Conservation (phyloP, 2,329 filamentous ascomycete genomes). For the Paecilomyces niveus region DNA sequence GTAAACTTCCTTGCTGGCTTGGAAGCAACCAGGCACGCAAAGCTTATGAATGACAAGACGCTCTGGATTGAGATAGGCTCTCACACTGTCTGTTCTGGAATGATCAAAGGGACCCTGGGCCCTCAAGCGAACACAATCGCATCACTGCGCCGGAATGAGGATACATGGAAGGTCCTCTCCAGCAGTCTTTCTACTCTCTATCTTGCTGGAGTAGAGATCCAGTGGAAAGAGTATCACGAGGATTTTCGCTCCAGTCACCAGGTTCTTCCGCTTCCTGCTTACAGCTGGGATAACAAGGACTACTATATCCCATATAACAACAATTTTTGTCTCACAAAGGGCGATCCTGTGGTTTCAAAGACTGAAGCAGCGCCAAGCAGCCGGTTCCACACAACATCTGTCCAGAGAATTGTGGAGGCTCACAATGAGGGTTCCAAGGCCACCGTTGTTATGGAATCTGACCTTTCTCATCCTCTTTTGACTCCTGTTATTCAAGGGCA, state of each 20-base stretch:
- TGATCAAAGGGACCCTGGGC: conserved; percentile 34
- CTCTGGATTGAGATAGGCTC: conserved; percentile 42
- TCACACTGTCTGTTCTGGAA: conserved; percentile 39
- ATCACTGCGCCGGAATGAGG: conserved; percentile 36
- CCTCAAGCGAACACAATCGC: conserved; percentile 21
- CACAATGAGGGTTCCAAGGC: conserved; percentile 15
- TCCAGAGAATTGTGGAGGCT: conserved; percentile 24
- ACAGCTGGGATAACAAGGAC: conserved; percentile 63
- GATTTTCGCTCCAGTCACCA: conserved; percentile 26
- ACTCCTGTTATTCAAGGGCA: conserved; percentile 29
- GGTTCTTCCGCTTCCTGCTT: conserved; percentile 59
- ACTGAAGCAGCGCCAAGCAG: conserved; percentile 8
- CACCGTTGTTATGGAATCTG: conserved; percentile 28
- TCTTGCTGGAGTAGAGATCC: conserved; percentile 30
- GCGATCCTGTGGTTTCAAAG: conserved; percentile 35
- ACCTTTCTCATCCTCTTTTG: conserved; percentile 26
- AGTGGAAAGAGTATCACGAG: conserved; percentile 39
- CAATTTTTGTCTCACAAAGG: conserved; percentile 67
- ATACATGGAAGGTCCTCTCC: conserved; percentile 36
- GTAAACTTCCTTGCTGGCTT: conserved; percentile 42
- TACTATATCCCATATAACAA: conserved; percentile 67
- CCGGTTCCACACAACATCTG: conserved; percentile 18
- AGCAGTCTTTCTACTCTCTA: conserved; percentile 30
- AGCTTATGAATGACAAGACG: conserved; percentile 26
- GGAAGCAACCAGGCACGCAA: conserved; percentile 26